Base-by-base conservation (phyloP, 2,329 filamentous ascomycete genomes). In the Pleurostoma richardsiae region DNA sequence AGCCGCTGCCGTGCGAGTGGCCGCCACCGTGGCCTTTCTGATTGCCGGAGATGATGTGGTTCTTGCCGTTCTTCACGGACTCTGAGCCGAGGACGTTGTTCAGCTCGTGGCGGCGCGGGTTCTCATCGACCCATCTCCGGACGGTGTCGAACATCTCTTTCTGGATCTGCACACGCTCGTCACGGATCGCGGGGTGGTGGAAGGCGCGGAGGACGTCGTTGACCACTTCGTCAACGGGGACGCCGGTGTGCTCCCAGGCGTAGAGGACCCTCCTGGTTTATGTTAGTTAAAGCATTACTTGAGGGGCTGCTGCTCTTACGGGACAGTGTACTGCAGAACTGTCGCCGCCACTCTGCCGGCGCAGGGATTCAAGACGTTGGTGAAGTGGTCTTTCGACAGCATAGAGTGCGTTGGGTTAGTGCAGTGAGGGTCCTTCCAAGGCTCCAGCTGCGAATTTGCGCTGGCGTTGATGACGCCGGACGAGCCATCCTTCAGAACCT, bases 131-230 rank as follows among this genome's bases (percentile, higher is more conserved):
- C 92, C 92, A 99, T 49, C 79, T 76, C 57, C 87, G 80, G 3
- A 99, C 90, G 0, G 87, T 89, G 46, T 83, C 77, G 69, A 88
- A 97, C 94, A 99, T 99, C 44, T 84, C 83, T 40, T 81, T 79
- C 54, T 97, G 94, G 29, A 94, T 83, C 62, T 95, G 88, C 48
- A 88, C 72, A 47, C 76, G 73, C 46, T 87, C 83, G 56, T 94
- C 80, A 28, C 92, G 85, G 30, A 90, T 73, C 5, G 87, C 86
- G 1, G 94, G 94, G 62, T 99, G 94, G 64, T 99, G 94, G 71
- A 97, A 95, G 8, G 89, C 83, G 28, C 81, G 80, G 41, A 90
- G 71, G 39, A 95, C 82, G 55, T 97, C 92, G 52, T 88, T 75
- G 52, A 91, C 74, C 1, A 97, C 86, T 65, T 95, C 87, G 36